phyloP scores from a whole-genome alignment of 345 rosid species.

The Salix exigua region DNA sequence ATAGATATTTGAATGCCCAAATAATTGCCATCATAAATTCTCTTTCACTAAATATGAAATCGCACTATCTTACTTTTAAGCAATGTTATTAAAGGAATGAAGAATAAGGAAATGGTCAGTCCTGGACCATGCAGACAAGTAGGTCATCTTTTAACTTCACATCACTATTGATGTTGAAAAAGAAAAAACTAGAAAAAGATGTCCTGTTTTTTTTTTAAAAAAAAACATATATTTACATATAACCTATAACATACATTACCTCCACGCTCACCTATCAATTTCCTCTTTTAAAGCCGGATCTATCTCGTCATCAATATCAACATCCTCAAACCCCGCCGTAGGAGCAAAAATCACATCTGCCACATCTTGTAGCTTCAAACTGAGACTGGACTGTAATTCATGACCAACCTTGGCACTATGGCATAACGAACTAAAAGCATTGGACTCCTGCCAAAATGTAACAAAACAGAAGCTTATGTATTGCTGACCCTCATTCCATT shows the following conservation, averaged over 20 bases:
- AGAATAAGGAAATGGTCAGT: not conserved
- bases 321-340: conserved; percentile 23
- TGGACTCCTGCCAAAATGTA: conserved; percentile 11
- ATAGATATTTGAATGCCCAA: not conserved
- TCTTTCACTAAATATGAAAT: not conserved
- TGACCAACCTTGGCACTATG: not conserved
- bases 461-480: not conserved
- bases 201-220: not conserved
- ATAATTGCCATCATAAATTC: not conserved
- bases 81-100: not conserved
- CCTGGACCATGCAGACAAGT: not conserved
- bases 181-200: not conserved
- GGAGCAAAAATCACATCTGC: conserved; percentile 13
- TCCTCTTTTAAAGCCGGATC: conserved; percentile 28
- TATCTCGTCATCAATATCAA: conserved; percentile 26
- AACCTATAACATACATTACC: not conserved
- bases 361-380: conserved; percentile 4
- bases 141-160: not conserved
- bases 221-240: not conserved
- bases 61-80: not conserved
- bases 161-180: not conserved
- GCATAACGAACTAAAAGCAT: conserved; percentile 1
- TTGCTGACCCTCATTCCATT: not conserved
- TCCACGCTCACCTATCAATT: conserved; percentile 26
- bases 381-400: conserved; percentile 3